Evolutionary conservation across 1,284 basidiomycete genomes (phyloP).

Genomic region (Moniliella sp.): DNA sequence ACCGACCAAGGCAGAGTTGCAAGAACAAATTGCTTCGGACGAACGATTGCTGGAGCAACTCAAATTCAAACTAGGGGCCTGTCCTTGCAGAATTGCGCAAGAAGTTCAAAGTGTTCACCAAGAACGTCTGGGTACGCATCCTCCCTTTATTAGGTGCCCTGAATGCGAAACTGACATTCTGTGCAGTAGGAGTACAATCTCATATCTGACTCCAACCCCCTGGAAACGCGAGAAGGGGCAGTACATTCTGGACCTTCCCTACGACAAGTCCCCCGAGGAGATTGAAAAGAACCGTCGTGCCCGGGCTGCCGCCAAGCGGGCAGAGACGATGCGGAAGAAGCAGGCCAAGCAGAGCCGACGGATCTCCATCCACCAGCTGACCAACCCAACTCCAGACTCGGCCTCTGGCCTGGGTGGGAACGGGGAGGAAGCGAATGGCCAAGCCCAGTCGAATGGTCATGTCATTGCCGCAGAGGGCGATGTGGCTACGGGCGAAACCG

Average conservation of each 20-base stretch:
- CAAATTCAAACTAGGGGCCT: conserved; percentile 62
- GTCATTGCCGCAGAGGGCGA: too few relatives aligned
- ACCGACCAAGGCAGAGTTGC: conserved; percentile 61
- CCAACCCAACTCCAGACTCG: too few relatives aligned
- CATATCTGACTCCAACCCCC: conserved; percentile 28
- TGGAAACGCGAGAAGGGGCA: conserved; percentile 18
- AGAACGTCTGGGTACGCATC: conserved; percentile 44
- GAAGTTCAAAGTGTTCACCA: conserved; percentile 76
- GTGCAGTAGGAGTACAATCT: conserved; percentile 29
- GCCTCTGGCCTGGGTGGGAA: too few relatives aligned
- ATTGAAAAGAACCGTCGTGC: conserved; percentile 2
- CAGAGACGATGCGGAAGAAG: too few relatives aligned
- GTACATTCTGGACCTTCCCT: conserved; percentile 45
- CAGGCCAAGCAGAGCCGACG: too few relatives aligned
- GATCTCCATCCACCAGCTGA: too few relatives aligned
- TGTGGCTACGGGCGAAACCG: too few relatives aligned
- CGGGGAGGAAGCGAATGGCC: too few relatives aligned
- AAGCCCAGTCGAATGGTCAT: too few relatives aligned
- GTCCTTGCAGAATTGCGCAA: conserved; percentile 71
- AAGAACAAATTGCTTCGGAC: conserved; percentile 62
- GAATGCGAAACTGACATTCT: too few relatives aligned
- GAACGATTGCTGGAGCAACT: conserved; percentile 56
- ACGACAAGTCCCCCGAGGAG: conserved; percentile 41
- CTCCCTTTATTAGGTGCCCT: too few relatives aligned
- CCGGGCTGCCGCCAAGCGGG: conserved; percentile 2